Evolutionary conservation across 768 basidiomycete species (phyloP).

Genomic region (Leccinum imitatum): DNA sequence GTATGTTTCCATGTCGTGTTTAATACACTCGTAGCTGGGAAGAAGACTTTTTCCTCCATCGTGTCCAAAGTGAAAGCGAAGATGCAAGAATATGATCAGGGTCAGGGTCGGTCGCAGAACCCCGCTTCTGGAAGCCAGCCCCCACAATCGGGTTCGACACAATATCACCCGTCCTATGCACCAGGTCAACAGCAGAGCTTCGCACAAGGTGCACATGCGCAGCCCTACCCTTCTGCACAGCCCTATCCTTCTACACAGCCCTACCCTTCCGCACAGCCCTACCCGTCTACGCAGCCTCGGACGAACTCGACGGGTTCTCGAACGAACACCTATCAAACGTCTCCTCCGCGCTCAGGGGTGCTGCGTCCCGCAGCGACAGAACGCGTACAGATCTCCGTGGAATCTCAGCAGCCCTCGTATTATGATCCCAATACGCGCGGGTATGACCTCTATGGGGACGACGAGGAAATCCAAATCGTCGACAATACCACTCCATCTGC

Average conservation of each 20-base stretch:
- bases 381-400: constrained; percentile 1
- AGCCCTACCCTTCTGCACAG: constrained; percentile 1
- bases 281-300: background rate
- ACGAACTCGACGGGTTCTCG: constrained; percentile 9
- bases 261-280: background rate
- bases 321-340: constrained; percentile 4
- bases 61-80: constrained; percentile 81
- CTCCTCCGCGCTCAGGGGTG: background rate
- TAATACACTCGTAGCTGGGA: constrained; percentile 51
- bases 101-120: constrained; percentile 22
- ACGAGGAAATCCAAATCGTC: constrained; percentile 13
- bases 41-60: constrained; percentile 71
- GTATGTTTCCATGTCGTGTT: background rate
- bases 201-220: constrained; percentile 8
- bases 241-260: constrained; percentile 2
- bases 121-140: background rate
- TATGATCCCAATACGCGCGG: constrained; percentile 36
- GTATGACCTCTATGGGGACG: constrained; percentile 28
- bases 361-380: background rate
- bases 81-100: constrained; percentile 76
- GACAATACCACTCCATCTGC: background rate
- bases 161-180: background rate
- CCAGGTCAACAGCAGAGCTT: constrained; percentile 1
- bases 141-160: background rate
- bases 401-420: constrained; percentile 29